Evolutionary conservation across 148 eudicot genomes (phyloP).

Genomic region (Beta vulgaris): DNA sequence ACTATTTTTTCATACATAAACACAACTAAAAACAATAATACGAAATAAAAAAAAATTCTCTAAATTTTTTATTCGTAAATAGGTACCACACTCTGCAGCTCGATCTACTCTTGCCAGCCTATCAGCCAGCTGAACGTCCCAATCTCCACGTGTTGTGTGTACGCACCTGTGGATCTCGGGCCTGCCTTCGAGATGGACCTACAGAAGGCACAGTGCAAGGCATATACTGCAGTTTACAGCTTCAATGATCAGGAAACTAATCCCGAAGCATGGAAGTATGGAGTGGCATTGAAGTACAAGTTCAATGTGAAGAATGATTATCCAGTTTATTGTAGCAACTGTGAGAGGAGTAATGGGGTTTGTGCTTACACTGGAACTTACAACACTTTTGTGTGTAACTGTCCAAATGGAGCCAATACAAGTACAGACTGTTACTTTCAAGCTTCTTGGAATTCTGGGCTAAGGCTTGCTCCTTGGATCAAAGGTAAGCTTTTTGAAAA

Average conservation of each 20-base stretch:
- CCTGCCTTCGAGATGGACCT: conserved; percentile 83
- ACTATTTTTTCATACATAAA: no score
- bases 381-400: conserved; percentile 60
- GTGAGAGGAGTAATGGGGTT: conserved; percentile 75
- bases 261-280: conserved; percentile 71
- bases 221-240: conserved; percentile 69
- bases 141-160: conserved; percentile 69
- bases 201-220: conserved; percentile 57
- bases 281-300: conserved; percentile 72
- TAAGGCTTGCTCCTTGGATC: conserved; percentile 33
- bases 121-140: conserved; percentile 61
- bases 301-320: conserved; percentile 67
- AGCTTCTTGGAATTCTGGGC: conserved; percentile 47
- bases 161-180: conserved; percentile 85
- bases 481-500: conserved; percentile 23
- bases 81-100: conserved; percentile 55
- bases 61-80: no score
- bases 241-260: conserved; percentile 44
- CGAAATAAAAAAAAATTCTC: no score
- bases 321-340: conserved; percentile 54
- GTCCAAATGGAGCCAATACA: conserved; percentile 65
- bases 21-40: no score
- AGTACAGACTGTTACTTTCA: conserved; percentile 62
- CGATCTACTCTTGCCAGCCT: conserved; percentile 68
- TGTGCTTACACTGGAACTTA: conserved; percentile 58